Evolutionary conservation across 495 filamentous ascomycete species (phyloP).

Genomic region (Penicillium cataractarum): DNA sequence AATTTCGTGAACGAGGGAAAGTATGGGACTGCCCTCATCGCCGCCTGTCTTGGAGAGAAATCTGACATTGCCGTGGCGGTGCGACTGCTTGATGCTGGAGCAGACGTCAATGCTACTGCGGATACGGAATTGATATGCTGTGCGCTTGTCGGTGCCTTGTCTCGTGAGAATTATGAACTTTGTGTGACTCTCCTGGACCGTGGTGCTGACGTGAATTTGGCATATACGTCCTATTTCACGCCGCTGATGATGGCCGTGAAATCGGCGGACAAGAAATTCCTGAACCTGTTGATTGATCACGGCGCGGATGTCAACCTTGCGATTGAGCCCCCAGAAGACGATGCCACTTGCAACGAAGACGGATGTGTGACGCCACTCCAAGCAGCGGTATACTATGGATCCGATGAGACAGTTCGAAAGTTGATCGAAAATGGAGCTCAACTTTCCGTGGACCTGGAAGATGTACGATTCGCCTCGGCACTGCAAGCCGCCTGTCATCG

Average conservation of each 20-base stretch:
- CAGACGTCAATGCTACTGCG: not conserved
- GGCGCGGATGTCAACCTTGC: not conserved
- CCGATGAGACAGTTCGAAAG: not conserved
- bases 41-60: not conserved
- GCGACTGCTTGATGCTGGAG: not conserved
- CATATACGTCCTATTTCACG: not conserved
- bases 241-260: not conserved
- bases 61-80: not conserved
- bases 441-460: not conserved
- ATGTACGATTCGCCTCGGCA: not conserved
- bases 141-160: not conserved
- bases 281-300: not conserved
- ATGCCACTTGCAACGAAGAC: not conserved
- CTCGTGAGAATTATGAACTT: not conserved
- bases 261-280: not conserved
- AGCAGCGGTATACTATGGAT: not conserved
- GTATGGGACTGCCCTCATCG: not conserved
- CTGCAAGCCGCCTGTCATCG: not conserved
- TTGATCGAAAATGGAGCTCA: not conserved
- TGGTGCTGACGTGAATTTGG: not conserved
- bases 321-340: not conserved
- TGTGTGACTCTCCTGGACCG: not conserved
- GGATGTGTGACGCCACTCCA: not conserved
- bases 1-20: not conserved
- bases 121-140: not conserved